Base-by-base conservation (phyloP, 176 grass and related monocot genomes). In the Aegilops tauschii region DNA sequence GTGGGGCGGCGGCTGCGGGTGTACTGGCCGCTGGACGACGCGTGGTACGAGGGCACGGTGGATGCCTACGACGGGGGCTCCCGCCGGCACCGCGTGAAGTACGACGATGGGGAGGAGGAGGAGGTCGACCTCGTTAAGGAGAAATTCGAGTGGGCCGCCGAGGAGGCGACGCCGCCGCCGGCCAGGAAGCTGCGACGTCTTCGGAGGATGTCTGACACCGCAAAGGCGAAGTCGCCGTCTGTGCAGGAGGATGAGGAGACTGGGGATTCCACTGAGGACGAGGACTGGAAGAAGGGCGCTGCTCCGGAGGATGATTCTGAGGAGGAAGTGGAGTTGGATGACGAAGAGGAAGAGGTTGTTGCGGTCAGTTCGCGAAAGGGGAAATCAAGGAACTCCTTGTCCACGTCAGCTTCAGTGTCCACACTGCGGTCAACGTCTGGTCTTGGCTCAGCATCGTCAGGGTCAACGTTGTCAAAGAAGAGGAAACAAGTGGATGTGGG, bases 21-120 rank as follows among this genome's bases (percentile, higher is more conserved):
- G 27, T 96, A 92, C 79, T 98, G 93, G 96, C 90, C 93, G 14
- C 88, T 96, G 52, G 96, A 98, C 52, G 80, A 98, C 65, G 76
- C 82, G 73, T 98, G 96, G 96, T 96, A 98, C 67, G 63, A 73
- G 63, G 93, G 93, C 47, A 27, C 35, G 71, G 82, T 98, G 37
- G 90, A 89, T 12, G 86, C 92, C 73, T 96, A 93, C 79, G 88
- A 94, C 42, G 66, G 20, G 28, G 56, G 6, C 25, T 88, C 88
- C 21, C 16, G 78, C 20, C 93, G 77, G 82, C 92, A 98, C 85
- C 76, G 73, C 27, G 77, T 98, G 40, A 65, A 66, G 83, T 98
- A 98, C 35, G 93, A 96, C 12, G 96, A 96, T 6, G 92, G 92
- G 2, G 93, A 96, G 58, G 88, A 94, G 61, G 96, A 98, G 86